Conservation (phyloP, 1,284 basidiomycete species). For the Vanrija sp. region DNA sequence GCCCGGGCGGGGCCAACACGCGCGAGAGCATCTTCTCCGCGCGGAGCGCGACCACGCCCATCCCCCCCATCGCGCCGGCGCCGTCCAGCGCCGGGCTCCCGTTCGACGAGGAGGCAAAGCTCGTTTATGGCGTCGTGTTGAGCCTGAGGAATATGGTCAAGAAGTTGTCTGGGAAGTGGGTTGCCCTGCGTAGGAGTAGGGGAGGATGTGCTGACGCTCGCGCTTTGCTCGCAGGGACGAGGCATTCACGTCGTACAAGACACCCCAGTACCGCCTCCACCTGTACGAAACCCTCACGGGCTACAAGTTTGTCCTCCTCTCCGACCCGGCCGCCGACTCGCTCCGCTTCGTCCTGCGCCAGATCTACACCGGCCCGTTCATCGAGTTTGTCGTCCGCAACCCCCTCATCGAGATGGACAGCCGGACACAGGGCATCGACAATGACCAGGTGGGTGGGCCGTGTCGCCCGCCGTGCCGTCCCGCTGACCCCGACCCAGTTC, state of each 20-base stretch:
- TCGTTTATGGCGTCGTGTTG: slow-evolving; percentile 92
- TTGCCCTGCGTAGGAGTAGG: slow-evolving; percentile 3
- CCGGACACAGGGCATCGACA: slow-evolving; percentile 75
- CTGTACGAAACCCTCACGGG: slow-evolving; percentile 86
- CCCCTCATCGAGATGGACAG: slow-evolving; percentile 80
- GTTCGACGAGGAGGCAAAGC: slow-evolving; percentile 96
- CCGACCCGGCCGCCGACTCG: slow-evolving; percentile 75
- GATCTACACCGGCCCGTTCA: slow-evolving; percentile 88
- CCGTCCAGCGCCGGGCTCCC: slow-evolving; percentile 54
- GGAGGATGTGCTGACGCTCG: no score
- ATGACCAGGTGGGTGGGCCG: slow-evolving; percentile 55
- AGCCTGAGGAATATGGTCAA: slow-evolving; percentile 91
- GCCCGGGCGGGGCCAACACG: slow-evolving; percentile 10
- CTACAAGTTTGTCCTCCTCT: slow-evolving; percentile 93
- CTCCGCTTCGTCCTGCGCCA: slow-evolving; percentile 78
- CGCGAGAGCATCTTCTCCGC: slow-evolving; percentile 33
- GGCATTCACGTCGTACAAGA: slow-evolving; percentile 84
- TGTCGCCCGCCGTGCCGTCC: background rate
- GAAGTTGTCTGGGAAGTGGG: slow-evolving; percentile 80
- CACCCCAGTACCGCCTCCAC: slow-evolving; percentile 88
- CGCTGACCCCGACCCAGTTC: slow-evolving; percentile 55
- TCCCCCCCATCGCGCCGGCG: background rate
- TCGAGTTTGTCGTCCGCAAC: slow-evolving; percentile 89
- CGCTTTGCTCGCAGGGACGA: slow-evolving; percentile 61
- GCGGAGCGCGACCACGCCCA: background rate